Conservation (phyloP, 208 protist species). For the Crithidia thermophila region DNA sequence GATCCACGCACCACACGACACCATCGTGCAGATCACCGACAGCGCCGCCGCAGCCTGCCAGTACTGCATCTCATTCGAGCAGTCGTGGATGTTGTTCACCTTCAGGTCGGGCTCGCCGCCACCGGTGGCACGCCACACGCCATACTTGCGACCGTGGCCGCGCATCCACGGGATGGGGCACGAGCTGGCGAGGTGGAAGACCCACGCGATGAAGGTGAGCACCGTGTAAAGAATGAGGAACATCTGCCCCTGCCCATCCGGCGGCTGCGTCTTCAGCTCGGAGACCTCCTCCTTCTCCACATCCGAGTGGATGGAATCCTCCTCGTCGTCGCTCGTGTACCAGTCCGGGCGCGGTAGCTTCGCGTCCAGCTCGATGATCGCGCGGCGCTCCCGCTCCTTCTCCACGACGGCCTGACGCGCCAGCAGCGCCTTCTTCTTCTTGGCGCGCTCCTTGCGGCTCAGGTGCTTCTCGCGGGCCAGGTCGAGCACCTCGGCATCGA, state of each 20-base stretch:
- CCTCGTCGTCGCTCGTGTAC: slow-evolving; percentile 57
- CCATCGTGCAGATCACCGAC: slow-evolving; percentile 43
- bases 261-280: slow-evolving; percentile 37
- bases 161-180: slow-evolving; percentile 53
- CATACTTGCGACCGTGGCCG: slow-evolving; percentile 35
- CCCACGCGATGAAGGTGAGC: slow-evolving; percentile 31
- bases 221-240: slow-evolving; percentile 36
- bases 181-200: slow-evolving; percentile 45
- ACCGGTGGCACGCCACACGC: slow-evolving; percentile 46
- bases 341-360: slow-evolving; percentile 50
- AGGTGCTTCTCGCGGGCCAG: slow-evolving; percentile 18
- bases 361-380: slow-evolving; percentile 36
- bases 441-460: slow-evolving; percentile 21
- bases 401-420: slow-evolving; percentile 24
- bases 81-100: slow-evolving; percentile 43
- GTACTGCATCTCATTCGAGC: slow-evolving; percentile 56
- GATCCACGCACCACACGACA: slow-evolving; percentile 30
- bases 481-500: slow-evolving; percentile 30
- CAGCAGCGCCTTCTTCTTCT: slow-evolving; percentile 29
- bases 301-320: slow-evolving; percentile 13
- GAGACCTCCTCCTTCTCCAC: slow-evolving; percentile 29
- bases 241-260: slow-evolving; percentile 19
- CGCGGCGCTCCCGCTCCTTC: slow-evolving; percentile 32
- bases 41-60: slow-evolving; percentile 46
- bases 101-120: slow-evolving; percentile 33